Evolutionary conservation across 768 basidiomycete genomes (phyloP).

Genomic region (Sporobolomyces phaffii): DNA sequence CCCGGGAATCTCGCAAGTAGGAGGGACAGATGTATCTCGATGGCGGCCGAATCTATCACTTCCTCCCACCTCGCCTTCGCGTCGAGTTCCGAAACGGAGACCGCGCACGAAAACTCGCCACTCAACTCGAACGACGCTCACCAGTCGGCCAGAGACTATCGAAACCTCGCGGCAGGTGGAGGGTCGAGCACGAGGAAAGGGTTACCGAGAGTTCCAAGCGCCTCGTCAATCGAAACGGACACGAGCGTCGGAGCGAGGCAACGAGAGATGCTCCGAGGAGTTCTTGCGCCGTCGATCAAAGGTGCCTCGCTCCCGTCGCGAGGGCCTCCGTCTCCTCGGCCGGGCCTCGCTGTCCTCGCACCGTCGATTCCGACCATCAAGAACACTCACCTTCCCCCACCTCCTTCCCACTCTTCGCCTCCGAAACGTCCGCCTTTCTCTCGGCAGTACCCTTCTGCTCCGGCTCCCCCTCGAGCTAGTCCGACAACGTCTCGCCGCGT

Average conservation of each 20-base stretch:
- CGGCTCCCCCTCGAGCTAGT: background rate
- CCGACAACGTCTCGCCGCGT: conserved; percentile 19
- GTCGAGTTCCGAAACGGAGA: background rate
- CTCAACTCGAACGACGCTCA: background rate
- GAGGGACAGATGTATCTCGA: conserved; percentile 27
- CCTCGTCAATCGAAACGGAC: conserved; percentile 23
- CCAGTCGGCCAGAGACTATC: background rate
- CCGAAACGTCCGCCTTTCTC: background rate
- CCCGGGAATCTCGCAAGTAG: conserved; percentile 20
- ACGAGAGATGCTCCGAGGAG: conserved; percentile 35
- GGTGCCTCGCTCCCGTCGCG: conserved; percentile 31
- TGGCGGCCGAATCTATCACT: conserved; percentile 8
- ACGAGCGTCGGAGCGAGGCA: conserved; percentile 31
- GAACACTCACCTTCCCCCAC: no score
- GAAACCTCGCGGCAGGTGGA: background rate
- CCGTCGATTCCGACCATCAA: background rate
- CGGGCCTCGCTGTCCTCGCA: conserved; percentile 3
- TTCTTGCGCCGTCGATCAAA: conserved; percentile 11
- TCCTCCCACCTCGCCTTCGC: no score
- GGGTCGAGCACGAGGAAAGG: background rate
- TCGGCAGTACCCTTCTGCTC: background rate
- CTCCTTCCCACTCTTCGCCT: background rate
- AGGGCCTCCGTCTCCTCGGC: conserved; percentile 16
- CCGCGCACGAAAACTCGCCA: background rate
- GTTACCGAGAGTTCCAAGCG: background rate